Percentiles rank a stretch among this genome's conserved stretches.
These are phyloP conservation scores for Tolypocladium inflatum DNA, from an alignment of 2,329 filamentous ascomycete genomes.

Conservation along the genomic window DNA sequence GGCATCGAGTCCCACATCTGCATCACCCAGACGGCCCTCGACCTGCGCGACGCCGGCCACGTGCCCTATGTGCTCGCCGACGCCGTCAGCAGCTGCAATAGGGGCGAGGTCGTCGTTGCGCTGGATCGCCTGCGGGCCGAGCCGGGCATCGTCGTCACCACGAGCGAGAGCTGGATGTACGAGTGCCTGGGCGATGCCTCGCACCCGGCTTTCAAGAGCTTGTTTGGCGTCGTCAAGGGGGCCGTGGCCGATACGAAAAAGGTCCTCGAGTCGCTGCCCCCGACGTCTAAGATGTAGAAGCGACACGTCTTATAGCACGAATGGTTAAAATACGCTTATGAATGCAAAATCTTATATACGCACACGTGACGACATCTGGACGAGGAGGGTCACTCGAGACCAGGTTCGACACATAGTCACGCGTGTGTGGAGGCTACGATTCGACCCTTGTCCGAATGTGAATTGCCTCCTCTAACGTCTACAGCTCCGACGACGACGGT, in stretches of 20 bases:
- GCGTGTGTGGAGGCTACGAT: not conserved
- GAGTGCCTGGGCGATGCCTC: conserved; percentile 79
- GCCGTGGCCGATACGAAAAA: conserved; percentile 60
- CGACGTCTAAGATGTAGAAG: conserved; percentile 44
- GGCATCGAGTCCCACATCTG: conserved; percentile 94
- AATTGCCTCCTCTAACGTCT: not conserved
- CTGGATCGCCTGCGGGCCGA: conserved; percentile 65
- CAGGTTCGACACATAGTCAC: not conserved
- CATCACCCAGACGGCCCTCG: conserved; percentile 83
- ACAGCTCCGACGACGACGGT: not conserved
- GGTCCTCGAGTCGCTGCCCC: conserved; percentile 52
- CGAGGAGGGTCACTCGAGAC: not conserved
- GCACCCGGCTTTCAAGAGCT: conserved; percentile 59
- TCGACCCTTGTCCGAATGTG: not conserved
- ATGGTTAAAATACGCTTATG: not conserved
- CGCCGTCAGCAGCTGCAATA: conserved; percentile 80
- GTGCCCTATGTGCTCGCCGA: conserved; percentile 82
- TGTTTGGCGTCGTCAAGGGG: conserved; percentile 74
- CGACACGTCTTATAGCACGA: not conserved
- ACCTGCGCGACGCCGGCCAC: conserved; percentile 67
- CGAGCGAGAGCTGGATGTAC: conserved; percentile 83
- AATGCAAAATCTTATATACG: not conserved
- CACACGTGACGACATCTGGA: not conserved
- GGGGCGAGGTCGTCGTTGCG: conserved; percentile 70
- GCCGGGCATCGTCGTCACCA: conserved; percentile 65